These are phyloP conservation scores for Clitoria ternatea DNA, from an alignment of 306 rosid species.

Conservation along the genomic window DNA sequence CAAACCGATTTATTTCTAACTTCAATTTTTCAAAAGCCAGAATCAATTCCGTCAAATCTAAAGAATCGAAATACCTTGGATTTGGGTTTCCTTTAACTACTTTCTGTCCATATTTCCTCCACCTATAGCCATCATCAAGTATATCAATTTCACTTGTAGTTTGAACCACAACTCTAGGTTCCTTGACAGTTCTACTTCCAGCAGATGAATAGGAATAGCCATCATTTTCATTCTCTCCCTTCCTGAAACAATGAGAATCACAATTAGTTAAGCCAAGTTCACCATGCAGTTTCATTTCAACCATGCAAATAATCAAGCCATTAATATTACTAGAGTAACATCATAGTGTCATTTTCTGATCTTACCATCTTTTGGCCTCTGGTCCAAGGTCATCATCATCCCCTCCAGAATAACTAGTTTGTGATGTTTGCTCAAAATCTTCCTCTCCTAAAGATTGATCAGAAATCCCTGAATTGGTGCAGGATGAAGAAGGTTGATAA, in stretches of 20 bases:
- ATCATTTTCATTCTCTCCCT: constrained; percentile 52
- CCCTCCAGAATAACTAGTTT: constrained; percentile 35
- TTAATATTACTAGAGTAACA: neutral
- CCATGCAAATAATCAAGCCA: neutral
- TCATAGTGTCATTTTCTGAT: neutral
- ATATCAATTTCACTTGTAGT: constrained; percentile 83
- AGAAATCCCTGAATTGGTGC: constrained; percentile 27
- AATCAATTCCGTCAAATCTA: neutral
- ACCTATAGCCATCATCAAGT: constrained; percentile 75
- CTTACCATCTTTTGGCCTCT: constrained; percentile 62
- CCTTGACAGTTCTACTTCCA: constrained; percentile 57
- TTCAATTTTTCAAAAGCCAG: neutral
- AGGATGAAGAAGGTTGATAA: constrained; percentile 27
- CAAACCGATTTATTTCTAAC: neutral
- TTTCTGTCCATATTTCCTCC: constrained; percentile 92
- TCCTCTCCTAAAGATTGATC: constrained; percentile 53
- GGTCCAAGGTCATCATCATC: constrained; percentile 46
- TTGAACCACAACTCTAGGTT: constrained; percentile 83
- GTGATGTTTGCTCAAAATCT: constrained; percentile 53
- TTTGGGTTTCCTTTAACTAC: constrained; percentile 84
- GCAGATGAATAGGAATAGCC: constrained; percentile 31
- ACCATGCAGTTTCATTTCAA: neutral
- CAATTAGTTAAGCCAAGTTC: neutral
- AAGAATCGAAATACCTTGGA: constrained; percentile 44
- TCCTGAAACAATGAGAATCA: constrained; percentile 37